Conservation (phyloP, 495 filamentous ascomycete genomes). For the Umbilicaria muhlenbergii region DNA sequence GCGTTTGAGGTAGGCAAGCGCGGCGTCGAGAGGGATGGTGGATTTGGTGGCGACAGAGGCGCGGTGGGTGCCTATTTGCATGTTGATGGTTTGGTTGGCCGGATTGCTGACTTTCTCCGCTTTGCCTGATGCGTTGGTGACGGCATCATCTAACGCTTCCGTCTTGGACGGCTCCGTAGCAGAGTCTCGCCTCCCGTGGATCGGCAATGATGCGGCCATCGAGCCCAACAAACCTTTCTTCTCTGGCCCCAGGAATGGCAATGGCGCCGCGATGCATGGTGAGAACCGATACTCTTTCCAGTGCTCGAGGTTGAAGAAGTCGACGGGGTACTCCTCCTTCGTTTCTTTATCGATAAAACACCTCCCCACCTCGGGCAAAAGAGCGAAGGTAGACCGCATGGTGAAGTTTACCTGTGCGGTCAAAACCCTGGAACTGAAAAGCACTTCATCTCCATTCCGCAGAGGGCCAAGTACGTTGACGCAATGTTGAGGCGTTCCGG, state of each 20-base stretch:
- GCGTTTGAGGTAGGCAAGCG: conserved; percentile 59
- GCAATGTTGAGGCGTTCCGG: conserved; percentile 70
- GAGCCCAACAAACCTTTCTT: conserved; percentile 28
- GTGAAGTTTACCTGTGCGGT: conserved; percentile 94
- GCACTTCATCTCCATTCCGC: conserved; percentile 78
- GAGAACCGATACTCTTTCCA: conserved; percentile 72
- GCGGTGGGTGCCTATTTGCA: conserved; percentile 12
- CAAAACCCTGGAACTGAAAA: conserved; percentile 77
- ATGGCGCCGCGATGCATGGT: conserved; percentile 52
- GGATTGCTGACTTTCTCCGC: conserved; percentile 15
- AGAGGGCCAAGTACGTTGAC: conserved; percentile 85
- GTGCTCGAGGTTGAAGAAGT: conserved; percentile 67
- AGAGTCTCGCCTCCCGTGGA: conserved; percentile 1
- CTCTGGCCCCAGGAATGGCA: conserved; percentile 26
- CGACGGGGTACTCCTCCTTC: conserved; percentile 62
- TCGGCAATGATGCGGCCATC: conserved; percentile 18
- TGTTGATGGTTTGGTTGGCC: conserved; percentile 18
- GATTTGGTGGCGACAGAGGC: conserved; percentile 24
- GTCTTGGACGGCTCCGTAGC: neutral
- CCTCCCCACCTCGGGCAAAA: conserved; percentile 75
- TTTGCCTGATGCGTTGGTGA: conserved; percentile 10
- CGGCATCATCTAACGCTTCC: conserved; percentile 6
- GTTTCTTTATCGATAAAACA: conserved; percentile 80
- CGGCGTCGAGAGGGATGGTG: conserved; percentile 34
- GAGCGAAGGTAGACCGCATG: conserved; percentile 68